Percentiles rank a stretch among this genome's conserved stretches.
phyloP scores from a whole-genome alignment of 352 stramenopile species.

The Pythium apleroticum region DNA sequence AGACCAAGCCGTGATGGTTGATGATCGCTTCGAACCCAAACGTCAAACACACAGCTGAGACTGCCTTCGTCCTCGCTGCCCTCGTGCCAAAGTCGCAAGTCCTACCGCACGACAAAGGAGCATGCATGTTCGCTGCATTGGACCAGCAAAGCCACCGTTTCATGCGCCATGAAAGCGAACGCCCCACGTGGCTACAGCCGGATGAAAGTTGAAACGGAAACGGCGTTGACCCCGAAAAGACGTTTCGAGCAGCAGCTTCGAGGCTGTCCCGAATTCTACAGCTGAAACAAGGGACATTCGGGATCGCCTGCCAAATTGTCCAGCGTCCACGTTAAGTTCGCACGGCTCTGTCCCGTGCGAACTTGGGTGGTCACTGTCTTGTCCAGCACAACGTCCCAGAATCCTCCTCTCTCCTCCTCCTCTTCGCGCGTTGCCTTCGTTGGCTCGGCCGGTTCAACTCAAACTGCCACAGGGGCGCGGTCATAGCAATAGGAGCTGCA shows the following conservation, averaged over 20 bases:
- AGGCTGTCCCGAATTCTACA: background rate
- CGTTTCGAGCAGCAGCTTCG: background rate
- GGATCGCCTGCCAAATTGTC: conserved; percentile 9
- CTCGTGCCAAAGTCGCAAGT: too few species aligned
- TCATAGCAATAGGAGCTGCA: conserved; percentile 4
- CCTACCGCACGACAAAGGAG: too few species aligned
- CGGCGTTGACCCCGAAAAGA: background rate
- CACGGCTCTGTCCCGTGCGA: conserved; percentile 22
- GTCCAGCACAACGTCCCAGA: background rate
- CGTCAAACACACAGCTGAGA: too few species aligned
- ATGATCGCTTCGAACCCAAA: too few species aligned
- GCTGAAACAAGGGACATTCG: conserved; percentile 15
- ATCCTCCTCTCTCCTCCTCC: background rate
- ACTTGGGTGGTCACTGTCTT: conserved; percentile 13
- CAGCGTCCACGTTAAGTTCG: conserved; percentile 31
- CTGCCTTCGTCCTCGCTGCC: too few species aligned
- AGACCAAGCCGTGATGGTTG: too few species aligned
- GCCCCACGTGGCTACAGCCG: background rate
- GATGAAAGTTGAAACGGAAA: background rate
- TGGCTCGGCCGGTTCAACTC: background rate
- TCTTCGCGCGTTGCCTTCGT: background rate
- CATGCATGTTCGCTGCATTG: background rate
- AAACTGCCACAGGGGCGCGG: background rate
- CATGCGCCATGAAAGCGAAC: background rate
- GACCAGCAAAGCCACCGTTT: background rate